Percentiles rank a stretch among this genome's conserved stretches.
Evolutionary conservation across 108 stramenopile species (phyloP).

Genomic region (Cyclotella baltica): DNA sequence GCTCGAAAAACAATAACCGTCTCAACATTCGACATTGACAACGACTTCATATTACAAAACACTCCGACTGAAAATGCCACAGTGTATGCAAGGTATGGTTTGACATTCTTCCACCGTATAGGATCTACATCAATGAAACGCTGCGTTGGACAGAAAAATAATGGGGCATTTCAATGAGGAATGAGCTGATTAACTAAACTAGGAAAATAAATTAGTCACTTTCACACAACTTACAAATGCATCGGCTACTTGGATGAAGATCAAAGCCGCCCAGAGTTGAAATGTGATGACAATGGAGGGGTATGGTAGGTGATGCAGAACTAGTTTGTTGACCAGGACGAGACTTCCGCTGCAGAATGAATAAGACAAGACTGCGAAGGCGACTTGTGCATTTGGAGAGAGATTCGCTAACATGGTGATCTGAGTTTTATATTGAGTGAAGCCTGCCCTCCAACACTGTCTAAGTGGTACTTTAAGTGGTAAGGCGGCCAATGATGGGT

Average conservation of each 20-base stretch:
- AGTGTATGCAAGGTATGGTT: constrained; percentile 82
- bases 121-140: constrained; percentile 68
- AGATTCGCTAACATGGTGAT: neutral
- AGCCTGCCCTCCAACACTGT: neutral
- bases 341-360: constrained; percentile 82
- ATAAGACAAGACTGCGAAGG: constrained; percentile 56
- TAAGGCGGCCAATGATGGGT: neutral
- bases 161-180: no score
- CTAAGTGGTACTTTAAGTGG: neutral
- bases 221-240: no score
- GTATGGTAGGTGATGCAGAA: constrained; percentile 76
- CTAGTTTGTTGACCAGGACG: constrained; percentile 85
- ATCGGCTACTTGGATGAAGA: constrained; percentile 68
- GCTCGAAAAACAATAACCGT: constrained; percentile 95
- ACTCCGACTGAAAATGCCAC: constrained; percentile 85
- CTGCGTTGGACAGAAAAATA: no score
- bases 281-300: constrained; percentile 78
- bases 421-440: neutral
- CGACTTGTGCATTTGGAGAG: constrained; percentile 27
- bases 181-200: no score
- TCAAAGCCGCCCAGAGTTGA: constrained; percentile 72
- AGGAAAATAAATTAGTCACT: no score
- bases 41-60: constrained; percentile 85
- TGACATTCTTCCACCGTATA: constrained; percentile 72
- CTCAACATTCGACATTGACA: constrained; percentile 88